Evolutionary conservation across 2,329 filamentous ascomycete genomes (phyloP).

Genomic region (Colletotrichum horii): DNA sequence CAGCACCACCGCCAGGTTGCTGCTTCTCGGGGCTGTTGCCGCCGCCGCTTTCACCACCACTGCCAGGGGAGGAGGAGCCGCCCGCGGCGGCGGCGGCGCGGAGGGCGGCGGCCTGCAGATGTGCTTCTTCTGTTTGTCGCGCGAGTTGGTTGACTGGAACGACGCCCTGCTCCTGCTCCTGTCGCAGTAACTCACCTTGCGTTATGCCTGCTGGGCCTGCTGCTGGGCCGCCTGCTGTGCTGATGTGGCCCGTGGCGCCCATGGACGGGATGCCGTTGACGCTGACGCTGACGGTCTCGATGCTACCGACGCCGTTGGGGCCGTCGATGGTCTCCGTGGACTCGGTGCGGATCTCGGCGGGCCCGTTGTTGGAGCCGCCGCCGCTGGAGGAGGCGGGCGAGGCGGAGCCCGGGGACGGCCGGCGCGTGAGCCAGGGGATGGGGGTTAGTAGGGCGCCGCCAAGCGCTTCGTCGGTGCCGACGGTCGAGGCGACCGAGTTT

Average conservation of each 20-base stretch:
- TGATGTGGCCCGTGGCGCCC: conserved; percentile 33
- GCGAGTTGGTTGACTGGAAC: conserved; percentile 70
- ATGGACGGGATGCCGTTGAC: conserved; percentile 71
- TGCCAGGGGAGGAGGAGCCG: not conserved
- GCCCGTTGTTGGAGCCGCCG: conserved; percentile 8
- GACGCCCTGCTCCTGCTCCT: conserved; percentile 83
- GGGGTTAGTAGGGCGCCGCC: conserved; percentile 92
- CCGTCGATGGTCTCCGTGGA: conserved; percentile 82
- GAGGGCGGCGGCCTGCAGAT: conserved; percentile 14
- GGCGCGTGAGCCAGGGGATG: conserved; percentile 81
- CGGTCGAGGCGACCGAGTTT: conserved; percentile 40
- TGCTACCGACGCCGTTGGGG: conserved; percentile 77
- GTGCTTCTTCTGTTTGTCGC: conserved; percentile 33
- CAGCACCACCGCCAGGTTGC: conserved; percentile 30
- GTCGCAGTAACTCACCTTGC: conserved; percentile 83
- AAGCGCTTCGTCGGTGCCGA: conserved; percentile 86
- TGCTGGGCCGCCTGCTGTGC: conserved; percentile 22
- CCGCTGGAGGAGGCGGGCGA: conserved; percentile 15
- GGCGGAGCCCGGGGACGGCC: conserved; percentile 24
- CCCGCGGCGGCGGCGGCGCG: not conserved
- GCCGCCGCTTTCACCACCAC: conserved; percentile 15
- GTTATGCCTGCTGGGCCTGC: conserved; percentile 63
- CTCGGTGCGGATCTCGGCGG: conserved; percentile 69
- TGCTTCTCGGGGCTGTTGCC: conserved; percentile 9
- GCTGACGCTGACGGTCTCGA: conserved; percentile 81